Percentiles rank a stretch among this genome's conserved stretches.
phyloP scores from a whole-genome alignment of 495 filamentous ascomycete species.

The Aspergillus hancockii region DNA sequence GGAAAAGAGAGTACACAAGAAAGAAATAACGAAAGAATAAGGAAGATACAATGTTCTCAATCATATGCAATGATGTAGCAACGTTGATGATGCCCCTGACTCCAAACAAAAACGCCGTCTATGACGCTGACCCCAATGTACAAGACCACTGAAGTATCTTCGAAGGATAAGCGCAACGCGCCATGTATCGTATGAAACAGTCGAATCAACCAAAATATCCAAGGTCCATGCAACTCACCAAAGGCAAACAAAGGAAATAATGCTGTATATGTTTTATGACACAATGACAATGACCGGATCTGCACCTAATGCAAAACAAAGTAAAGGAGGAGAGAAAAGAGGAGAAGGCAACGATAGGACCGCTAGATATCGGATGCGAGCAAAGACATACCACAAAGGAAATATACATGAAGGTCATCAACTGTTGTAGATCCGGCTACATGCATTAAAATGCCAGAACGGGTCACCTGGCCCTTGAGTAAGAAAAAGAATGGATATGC shows the following conservation, averaged over 20 bases:
- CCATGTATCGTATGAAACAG: slow-evolving; percentile 15
- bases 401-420: slow-evolving; percentile 29
- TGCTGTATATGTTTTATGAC: not conserved
- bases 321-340: slow-evolving; percentile 9
- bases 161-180: slow-evolving; percentile 12
- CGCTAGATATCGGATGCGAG: slow-evolving; percentile 14
- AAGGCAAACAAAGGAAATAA: slow-evolving; percentile 8
- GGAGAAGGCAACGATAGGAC: slow-evolving; percentile 8
- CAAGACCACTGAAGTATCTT: slow-evolving; percentile 13
- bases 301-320: slow-evolving; percentile 15
- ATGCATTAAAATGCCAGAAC: slow-evolving; percentile 15
- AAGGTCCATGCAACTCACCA: slow-evolving; percentile 6
- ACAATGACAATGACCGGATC: slow-evolving; percentile 1
- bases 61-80: slow-evolving; percentile 15
- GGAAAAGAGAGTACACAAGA: not conserved
- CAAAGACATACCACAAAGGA: slow-evolving; percentile 17
- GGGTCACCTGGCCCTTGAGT: not conserved
- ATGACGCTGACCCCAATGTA: slow-evolving; percentile 12
- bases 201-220: slow-evolving; percentile 3
- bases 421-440: slow-evolving; percentile 41
- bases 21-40: not conserved
- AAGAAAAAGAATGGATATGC: slow-evolving; percentile 16
- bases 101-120: slow-evolving; percentile 21
- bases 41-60: not conserved
- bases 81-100: slow-evolving; percentile 9